Evolutionary conservation across 495 filamentous ascomycete genomes (phyloP).

Genomic region (Polyplosphaeria fusca): DNA sequence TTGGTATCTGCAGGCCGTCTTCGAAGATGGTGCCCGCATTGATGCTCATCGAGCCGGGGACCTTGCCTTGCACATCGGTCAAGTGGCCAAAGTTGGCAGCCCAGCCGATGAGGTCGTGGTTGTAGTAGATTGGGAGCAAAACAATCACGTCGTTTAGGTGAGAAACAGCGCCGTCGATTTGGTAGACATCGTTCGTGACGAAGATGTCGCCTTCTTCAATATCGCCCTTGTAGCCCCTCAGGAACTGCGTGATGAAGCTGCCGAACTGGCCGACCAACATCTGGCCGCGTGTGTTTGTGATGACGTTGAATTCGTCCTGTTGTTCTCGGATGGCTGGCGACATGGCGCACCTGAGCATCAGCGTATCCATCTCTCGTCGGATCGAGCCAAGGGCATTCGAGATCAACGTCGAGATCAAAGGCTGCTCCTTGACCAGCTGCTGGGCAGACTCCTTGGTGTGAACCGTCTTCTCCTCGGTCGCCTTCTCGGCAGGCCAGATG

Average conservation of each 20-base stretch:
- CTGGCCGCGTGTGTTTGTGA: slow-evolving; percentile 47
- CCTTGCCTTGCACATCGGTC: slow-evolving; percentile 52
- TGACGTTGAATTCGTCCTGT: slow-evolving; percentile 55
- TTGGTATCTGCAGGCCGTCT: slow-evolving; percentile 52
- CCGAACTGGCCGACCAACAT: slow-evolving; percentile 55
- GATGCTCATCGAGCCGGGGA: slow-evolving; percentile 53
- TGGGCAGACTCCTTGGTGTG: slow-evolving; percentile 34
- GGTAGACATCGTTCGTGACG: slow-evolving; percentile 53
- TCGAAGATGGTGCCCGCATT: slow-evolving; percentile 52
- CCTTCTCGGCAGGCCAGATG: slow-evolving; percentile 42
- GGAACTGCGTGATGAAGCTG: slow-evolving; percentile 51
- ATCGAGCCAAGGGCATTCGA: slow-evolving; percentile 49
- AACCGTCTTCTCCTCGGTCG: slow-evolving; percentile 24
- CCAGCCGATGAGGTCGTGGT: slow-evolving; percentile 47
- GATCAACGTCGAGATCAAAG: slow-evolving; percentile 38
- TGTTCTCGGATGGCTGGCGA: slow-evolving; percentile 53
- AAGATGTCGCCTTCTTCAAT: slow-evolving; percentile 53
- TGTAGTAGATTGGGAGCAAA: slow-evolving; percentile 47
- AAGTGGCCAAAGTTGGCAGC: slow-evolving; percentile 53
- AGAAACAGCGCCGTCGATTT: slow-evolving; percentile 49
- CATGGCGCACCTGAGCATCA: slow-evolving; percentile 54
- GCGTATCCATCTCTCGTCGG: slow-evolving; percentile 50
- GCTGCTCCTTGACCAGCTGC: slow-evolving; percentile 40
- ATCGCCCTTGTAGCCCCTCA: slow-evolving; percentile 45
- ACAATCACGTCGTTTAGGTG: slow-evolving; percentile 52